A percentile compares a stretch with the other conserved stretches of the same genome.
Conservation (phyloP, 2,329 filamentous ascomycete species). For the Grosmannia serpens region DNA sequence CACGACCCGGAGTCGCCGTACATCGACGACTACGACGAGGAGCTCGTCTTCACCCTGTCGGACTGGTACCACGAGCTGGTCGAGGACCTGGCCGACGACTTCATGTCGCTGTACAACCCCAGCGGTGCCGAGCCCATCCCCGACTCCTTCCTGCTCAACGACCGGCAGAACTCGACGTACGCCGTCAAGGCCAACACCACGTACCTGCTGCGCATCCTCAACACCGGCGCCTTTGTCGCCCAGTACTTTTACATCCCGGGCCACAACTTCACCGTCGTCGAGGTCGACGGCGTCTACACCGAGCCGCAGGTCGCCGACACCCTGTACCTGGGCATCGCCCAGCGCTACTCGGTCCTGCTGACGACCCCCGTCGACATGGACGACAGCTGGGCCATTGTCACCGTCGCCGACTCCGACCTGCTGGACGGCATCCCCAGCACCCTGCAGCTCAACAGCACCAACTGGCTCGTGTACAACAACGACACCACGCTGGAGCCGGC, state of each 20-base stretch:
- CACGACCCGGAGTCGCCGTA: slow-evolving; percentile 51
- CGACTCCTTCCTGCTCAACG: slow-evolving; percentile 58
- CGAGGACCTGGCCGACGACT: slow-evolving; percentile 30
- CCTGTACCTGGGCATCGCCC: slow-evolving; percentile 57
- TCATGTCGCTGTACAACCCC: slow-evolving; percentile 43
- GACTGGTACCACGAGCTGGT: slow-evolving; percentile 60
- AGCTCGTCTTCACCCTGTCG: slow-evolving; percentile 52
- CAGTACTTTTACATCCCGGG: slow-evolving; percentile 58
- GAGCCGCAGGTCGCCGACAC: slow-evolving; percentile 46
- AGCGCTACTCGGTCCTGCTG: slow-evolving; percentile 51
- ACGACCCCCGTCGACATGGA: slow-evolving; percentile 51
- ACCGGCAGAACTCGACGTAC: slow-evolving; percentile 49
- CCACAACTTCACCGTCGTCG: slow-evolving; percentile 57
- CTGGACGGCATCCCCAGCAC: slow-evolving; percentile 57
- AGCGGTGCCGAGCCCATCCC: slow-evolving; percentile 55
- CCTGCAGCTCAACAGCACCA: slow-evolving; percentile 58
- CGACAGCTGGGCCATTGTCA: slow-evolving; percentile 54
- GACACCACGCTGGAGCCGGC: slow-evolving; percentile 31
- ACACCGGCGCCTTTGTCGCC: slow-evolving; percentile 59
- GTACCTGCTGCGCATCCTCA: slow-evolving; percentile 62
- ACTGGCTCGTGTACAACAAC: slow-evolving; percentile 51
- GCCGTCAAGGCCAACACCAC: slow-evolving; percentile 54
- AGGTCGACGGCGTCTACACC: slow-evolving; percentile 62
- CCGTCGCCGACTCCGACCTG: slow-evolving; percentile 32
- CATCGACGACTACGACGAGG: slow-evolving; percentile 51